A percentile compares a stretch with the other conserved stretches of the same genome.
phyloP scores from a whole-genome alignment of 2,329 filamentous ascomycete species.

The Orbilia brochopaga region DNA sequence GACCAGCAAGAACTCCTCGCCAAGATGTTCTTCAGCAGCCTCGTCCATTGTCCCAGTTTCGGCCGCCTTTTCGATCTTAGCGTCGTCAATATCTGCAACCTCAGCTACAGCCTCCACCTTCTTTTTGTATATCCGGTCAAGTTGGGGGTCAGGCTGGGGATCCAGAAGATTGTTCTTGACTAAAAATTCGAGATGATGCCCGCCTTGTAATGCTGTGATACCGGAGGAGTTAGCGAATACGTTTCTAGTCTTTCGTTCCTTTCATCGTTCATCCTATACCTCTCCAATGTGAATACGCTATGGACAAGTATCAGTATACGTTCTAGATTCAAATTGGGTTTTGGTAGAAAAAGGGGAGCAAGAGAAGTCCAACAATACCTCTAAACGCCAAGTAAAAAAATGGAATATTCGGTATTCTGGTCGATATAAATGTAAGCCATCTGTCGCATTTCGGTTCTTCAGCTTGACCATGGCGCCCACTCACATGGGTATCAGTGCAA shows the following conservation, averaged over 20 bases:
- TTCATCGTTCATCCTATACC: constrained; percentile 59
- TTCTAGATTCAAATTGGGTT: neutral
- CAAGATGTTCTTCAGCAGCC: constrained; percentile 55
- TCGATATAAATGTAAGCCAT: constrained; percentile 36
- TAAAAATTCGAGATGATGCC: constrained; percentile 82
- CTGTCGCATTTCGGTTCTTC: neutral
- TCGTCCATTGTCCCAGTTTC: constrained; percentile 56
- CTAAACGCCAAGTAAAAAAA: constrained; percentile 96
- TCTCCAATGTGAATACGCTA: constrained; percentile 69
- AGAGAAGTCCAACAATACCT: constrained; percentile 51
- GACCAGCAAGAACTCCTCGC: constrained; percentile 55
- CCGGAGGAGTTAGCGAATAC: neutral
- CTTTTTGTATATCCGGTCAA: constrained; percentile 74
- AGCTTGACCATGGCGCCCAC: constrained; percentile 57
- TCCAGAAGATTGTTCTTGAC: constrained; percentile 74
- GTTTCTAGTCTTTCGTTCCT: no score
- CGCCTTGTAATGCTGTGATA: constrained; percentile 73
- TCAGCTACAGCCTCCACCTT: constrained; percentile 34
- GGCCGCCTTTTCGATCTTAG: constrained; percentile 57
- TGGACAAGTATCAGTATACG: constrained; percentile 17
- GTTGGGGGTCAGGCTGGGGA: constrained; percentile 68
- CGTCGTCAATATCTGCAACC: constrained; percentile 12
- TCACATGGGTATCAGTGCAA: constrained; percentile 85
- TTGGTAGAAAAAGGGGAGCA: no score
- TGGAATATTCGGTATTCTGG: constrained; percentile 67